Percentiles rank a stretch among this genome's conserved stretches.
Evolutionary conservation across 2,329 filamentous ascomycete species (phyloP).

Genomic region (Talaromyces sp.): DNA sequence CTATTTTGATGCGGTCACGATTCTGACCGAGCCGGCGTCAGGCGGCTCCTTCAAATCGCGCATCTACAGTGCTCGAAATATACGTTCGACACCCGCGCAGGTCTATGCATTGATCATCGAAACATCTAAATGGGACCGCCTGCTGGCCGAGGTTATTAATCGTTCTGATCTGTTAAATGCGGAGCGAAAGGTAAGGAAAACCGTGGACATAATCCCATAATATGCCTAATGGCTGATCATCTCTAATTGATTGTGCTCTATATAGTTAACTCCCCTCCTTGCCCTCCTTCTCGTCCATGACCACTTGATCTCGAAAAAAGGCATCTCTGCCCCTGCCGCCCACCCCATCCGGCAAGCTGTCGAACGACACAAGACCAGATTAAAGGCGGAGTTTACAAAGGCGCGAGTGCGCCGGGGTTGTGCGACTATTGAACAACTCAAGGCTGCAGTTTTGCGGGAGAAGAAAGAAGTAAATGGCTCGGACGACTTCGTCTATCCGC

Average conservation of each 20-base stretch:
- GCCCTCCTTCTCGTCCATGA: slow-evolving; percentile 85
- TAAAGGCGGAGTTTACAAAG: slow-evolving; percentile 81
- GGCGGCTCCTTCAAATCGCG: slow-evolving; percentile 87
- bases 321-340: slow-evolving; percentile 76
- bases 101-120: slow-evolving; percentile 87
- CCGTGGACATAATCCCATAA: not conserved
- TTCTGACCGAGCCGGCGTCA: slow-evolving; percentile 67
- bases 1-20: slow-evolving; percentile 84
- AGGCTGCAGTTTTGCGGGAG: slow-evolving; percentile 36
- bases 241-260: slow-evolving; percentile 25
- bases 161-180: slow-evolving; percentile 71
- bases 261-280: slow-evolving; percentile 76
- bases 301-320: slow-evolving; percentile 75
- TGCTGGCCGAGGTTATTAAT: slow-evolving; percentile 90
- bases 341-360: slow-evolving; percentile 78
- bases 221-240: slow-evolving; percentile 40
- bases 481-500: slow-evolving; percentile 61
- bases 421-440: slow-evolving; percentile 67
- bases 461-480: slow-evolving; percentile 49
- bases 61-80: slow-evolving; percentile 71
- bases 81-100: slow-evolving; percentile 78
- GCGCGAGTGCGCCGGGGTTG: slow-evolving; percentile 73
- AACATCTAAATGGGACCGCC: slow-evolving; percentile 83
- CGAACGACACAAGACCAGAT: slow-evolving; percentile 77
- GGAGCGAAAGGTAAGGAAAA: slow-evolving; percentile 75